Percentiles rank a stretch among this genome's conserved stretches.
Conservation (phyloP, 352 stramenopile genomes). For the Pythium myriotylum region DNA sequence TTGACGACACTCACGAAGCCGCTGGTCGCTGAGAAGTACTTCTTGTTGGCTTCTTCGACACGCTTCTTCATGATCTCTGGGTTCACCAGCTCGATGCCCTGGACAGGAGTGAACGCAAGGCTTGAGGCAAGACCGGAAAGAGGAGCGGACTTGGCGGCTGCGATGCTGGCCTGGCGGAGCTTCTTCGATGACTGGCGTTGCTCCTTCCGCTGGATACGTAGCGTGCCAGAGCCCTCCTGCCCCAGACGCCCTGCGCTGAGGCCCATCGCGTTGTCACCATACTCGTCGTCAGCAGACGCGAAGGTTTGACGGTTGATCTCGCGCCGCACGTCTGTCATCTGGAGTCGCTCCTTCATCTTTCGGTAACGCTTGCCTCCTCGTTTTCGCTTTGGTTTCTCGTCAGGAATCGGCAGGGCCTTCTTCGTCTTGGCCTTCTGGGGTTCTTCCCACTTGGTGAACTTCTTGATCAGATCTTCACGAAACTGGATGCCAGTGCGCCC, state of each 20-base stretch:
- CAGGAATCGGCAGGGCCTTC: constrained; percentile 96
- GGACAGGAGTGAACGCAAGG: constrained; percentile 97
- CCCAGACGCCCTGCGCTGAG: constrained; percentile 92
- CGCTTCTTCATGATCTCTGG: constrained; percentile 92
- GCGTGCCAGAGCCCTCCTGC: constrained; percentile 84
- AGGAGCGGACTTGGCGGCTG: constrained; percentile 46
- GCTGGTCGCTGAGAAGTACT: constrained; percentile 95
- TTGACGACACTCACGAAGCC: constrained; percentile 96
- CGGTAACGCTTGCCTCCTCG: constrained; percentile 92
- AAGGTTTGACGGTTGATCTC: constrained; percentile 97
- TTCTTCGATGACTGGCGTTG: constrained; percentile 93
- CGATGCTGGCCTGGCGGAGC: constrained; percentile 89
- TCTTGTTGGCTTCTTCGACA: constrained; percentile 95
- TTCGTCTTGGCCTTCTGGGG: constrained; percentile 96
- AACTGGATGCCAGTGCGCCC: constrained; percentile 84
- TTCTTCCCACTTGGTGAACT: constrained; percentile 98
- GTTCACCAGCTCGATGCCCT: constrained; percentile 98
- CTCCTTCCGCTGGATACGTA: constrained; percentile 90
- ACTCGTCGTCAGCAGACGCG: constrained; percentile 93
- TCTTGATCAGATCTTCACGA: constrained; percentile 88
- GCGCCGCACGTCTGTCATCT: constrained; percentile 97
- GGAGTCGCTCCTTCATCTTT: constrained; percentile 97
- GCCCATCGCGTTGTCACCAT: constrained; percentile 99
- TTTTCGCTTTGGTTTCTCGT: constrained; percentile 95
- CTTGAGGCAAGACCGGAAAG: constrained; percentile 93